Conservation (phyloP, 2,329 filamentous ascomycete species). For the Fusarium paranaense region DNA sequence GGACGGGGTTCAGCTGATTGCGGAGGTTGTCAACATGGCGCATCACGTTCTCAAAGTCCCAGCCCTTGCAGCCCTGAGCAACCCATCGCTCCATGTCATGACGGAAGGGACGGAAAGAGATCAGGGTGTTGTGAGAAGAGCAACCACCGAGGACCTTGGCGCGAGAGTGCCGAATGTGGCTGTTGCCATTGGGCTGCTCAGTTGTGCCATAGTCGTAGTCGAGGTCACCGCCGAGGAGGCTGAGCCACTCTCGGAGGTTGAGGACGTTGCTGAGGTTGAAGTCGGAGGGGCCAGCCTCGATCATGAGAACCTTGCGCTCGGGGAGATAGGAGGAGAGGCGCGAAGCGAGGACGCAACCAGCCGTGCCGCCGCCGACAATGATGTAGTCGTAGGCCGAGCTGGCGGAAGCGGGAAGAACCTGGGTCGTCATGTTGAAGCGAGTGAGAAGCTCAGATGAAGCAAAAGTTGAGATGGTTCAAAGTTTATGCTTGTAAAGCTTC, state of each 20-base stretch:
- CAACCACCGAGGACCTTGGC: conserved; percentile 94
- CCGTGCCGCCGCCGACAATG: conserved; percentile 86
- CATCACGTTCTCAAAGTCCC: conserved; percentile 88
- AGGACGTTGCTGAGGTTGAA: conserved; percentile 89
- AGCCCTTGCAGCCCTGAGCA: conserved; percentile 82
- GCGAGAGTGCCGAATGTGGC: conserved; percentile 89
- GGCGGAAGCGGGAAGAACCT: conserved; percentile 71
- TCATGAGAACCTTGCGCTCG: conserved; percentile 81
- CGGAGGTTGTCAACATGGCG: conserved; percentile 84
- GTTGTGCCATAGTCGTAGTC: conserved; percentile 93
- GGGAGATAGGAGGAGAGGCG: conserved; percentile 86
- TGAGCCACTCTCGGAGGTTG: conserved; percentile 88
- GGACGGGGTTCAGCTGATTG: conserved; percentile 91
- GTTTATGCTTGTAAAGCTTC: background rate
- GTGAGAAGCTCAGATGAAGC: background rate
- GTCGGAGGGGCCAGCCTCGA: conserved; percentile 91
- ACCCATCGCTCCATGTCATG: conserved; percentile 91
- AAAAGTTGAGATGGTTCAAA: background rate
- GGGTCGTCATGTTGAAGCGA: conserved; percentile 71
- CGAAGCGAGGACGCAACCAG: conserved; percentile 85
- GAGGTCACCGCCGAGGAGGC: conserved; percentile 84
- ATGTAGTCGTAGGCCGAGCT: conserved; percentile 83
- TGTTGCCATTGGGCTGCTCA: conserved; percentile 93
- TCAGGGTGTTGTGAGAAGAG: conserved; percentile 93
- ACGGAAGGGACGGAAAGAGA: conserved; percentile 91